Conservation (phyloP, 2,329 filamentous ascomycete species). For the Volutella citrinella region DNA sequence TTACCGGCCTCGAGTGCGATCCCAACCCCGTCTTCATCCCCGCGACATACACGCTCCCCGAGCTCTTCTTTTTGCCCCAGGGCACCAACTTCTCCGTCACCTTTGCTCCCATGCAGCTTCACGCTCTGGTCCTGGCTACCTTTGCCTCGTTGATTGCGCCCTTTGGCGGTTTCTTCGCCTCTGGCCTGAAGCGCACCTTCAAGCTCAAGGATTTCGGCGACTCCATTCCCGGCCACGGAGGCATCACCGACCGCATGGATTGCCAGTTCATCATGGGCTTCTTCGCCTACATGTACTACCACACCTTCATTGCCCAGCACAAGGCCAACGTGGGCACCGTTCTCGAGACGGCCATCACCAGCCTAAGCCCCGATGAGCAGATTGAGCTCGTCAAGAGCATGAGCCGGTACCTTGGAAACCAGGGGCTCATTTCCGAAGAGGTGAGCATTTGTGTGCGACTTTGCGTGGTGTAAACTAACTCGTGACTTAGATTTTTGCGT, state of each 20-base stretch:
- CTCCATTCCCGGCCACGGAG: slow-evolving; percentile 94
- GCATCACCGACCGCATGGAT: slow-evolving; percentile 98
- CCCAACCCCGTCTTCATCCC: slow-evolving; percentile 89
- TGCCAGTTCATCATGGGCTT: slow-evolving; percentile 99
- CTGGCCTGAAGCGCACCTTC: slow-evolving; percentile 95
- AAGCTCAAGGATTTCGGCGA: slow-evolving; percentile 99
- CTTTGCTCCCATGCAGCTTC: slow-evolving; percentile 86
- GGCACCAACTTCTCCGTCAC: slow-evolving; percentile 61
- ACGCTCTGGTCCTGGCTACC: slow-evolving; percentile 83
- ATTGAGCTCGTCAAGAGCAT: slow-evolving; percentile 72
- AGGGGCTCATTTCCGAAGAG: slow-evolving; percentile 43
- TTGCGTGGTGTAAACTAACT: no score
- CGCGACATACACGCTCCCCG: slow-evolving; percentile 69
- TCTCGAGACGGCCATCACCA: slow-evolving; percentile 87
- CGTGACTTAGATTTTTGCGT: background rate
- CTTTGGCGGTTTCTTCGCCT: slow-evolving; percentile 98
- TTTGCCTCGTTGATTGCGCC: slow-evolving; percentile 96
- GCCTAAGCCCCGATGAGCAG: slow-evolving; percentile 84
- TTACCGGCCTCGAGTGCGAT: slow-evolving; percentile 84
- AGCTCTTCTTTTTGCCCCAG: slow-evolving; percentile 68
- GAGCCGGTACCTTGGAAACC: slow-evolving; percentile 62
- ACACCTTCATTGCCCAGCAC: slow-evolving; percentile 90
- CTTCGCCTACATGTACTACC: slow-evolving; percentile 98
- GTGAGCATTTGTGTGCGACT: no score
- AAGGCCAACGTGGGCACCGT: slow-evolving; percentile 82